These are phyloP conservation scores for Beta lomatogona DNA, from an alignment of 179 eudicot species.

Conservation along the genomic window DNA sequence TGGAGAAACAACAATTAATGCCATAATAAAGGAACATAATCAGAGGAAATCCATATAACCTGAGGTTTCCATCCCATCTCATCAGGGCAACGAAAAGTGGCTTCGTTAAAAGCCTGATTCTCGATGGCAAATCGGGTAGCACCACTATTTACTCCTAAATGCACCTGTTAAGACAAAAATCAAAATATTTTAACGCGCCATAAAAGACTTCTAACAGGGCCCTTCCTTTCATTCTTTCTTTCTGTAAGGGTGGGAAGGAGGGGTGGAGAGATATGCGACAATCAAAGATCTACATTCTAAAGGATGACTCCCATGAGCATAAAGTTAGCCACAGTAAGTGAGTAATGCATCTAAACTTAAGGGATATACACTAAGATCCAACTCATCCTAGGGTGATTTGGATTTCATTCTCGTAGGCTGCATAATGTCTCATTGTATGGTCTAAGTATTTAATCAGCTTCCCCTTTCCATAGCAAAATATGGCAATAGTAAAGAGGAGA, in stretches of 20 bases:
- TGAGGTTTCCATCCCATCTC: slow-evolving; percentile 99
- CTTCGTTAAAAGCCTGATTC: slow-evolving; percentile 86
- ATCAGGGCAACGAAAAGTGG: slow-evolving; percentile 96
- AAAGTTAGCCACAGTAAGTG: neutral
- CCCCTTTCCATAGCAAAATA: neutral
- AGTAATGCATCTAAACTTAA: neutral
- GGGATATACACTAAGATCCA: neutral
- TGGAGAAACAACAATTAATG: neutral
- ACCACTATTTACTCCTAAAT: slow-evolving; percentile 80
- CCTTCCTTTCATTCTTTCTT: neutral
- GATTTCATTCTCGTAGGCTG: neutral
- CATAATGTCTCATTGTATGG: neutral
- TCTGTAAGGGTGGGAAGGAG: neutral
- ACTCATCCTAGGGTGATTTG: slow-evolving; percentile 5
- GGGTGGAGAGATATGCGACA: neutral
- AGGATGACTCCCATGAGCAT: neutral
- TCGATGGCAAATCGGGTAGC: slow-evolving; percentile 85
- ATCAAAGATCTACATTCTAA: neutral
- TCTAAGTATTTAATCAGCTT: slow-evolving; percentile 5
- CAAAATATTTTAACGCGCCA: neutral
- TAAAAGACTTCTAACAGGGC: neutral
- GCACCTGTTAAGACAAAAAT: slow-evolving; percentile 40
- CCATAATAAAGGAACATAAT: slow-evolving; percentile 6
- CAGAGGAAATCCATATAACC: slow-evolving; percentile 40
- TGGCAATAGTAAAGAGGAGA: neutral